Conservation (phyloP, 1,284 basidiomycete genomes). For the Leccinum ponderosum region DNA sequence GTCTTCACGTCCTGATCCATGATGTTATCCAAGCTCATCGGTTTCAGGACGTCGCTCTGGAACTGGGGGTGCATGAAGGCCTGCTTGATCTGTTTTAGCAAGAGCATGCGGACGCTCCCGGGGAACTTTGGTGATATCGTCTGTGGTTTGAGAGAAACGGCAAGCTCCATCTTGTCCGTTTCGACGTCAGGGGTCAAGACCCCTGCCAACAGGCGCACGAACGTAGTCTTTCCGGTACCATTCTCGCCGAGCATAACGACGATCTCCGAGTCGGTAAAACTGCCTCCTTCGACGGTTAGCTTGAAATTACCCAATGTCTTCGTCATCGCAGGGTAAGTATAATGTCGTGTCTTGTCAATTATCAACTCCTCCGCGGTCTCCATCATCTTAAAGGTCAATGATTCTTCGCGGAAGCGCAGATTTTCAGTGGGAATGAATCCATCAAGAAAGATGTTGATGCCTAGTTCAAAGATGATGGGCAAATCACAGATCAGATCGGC, state of each 20-base stretch:
- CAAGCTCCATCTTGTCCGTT: slow-evolving; percentile 74
- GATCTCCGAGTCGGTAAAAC: slow-evolving; percentile 95
- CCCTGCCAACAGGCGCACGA: slow-evolving; percentile 84
- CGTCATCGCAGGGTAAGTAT: slow-evolving; percentile 91
- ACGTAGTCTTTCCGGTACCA: slow-evolving; percentile 96
- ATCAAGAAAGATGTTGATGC: slow-evolving; percentile 98
- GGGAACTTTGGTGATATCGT: slow-evolving; percentile 95
- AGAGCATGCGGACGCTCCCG: slow-evolving; percentile 88
- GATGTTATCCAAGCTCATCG: slow-evolving; percentile 90
- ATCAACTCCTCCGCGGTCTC: slow-evolving; percentile 90
- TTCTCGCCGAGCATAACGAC: slow-evolving; percentile 81
- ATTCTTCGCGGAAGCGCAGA: slow-evolving; percentile 93
- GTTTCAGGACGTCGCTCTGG: slow-evolving; percentile 95
- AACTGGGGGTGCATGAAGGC: slow-evolving; percentile 98
- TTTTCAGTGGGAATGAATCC: slow-evolving; percentile 69
- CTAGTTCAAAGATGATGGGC: slow-evolving; percentile 32
- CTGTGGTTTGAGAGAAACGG: slow-evolving; percentile 94
- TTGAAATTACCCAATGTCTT: slow-evolving; percentile 95
- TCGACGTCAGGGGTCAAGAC: slow-evolving; percentile 70
- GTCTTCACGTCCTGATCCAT: slow-evolving; percentile 47
- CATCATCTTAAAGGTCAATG: slow-evolving; percentile 93
- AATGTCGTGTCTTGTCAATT: slow-evolving; percentile 82
- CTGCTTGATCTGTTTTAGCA: slow-evolving; percentile 91
- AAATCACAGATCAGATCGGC: neutral
- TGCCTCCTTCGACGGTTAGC: slow-evolving; percentile 83